Base-by-base conservation (phyloP, 2,329 filamentous ascomycete genomes). In the Fusarium dlaminii region DNA sequence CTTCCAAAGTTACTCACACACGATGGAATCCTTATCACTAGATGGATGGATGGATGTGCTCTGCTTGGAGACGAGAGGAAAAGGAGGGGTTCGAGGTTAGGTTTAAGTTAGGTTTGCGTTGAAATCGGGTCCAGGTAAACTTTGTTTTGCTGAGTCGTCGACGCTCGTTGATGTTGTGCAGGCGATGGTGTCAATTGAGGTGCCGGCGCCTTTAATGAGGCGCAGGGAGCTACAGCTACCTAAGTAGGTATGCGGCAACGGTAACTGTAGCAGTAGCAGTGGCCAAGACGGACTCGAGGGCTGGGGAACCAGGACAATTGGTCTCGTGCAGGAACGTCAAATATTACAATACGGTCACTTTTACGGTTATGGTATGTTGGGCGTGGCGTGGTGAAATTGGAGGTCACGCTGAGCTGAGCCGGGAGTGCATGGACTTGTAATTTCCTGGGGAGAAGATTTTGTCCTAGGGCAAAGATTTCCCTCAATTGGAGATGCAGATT, bases 341-440 rank as follows among this genome's bases (percentile, higher is more conserved):
- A 43, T 51, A 59, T 57, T 71, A 49, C 62, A 52, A 71, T 66
- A 73, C 56, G 66, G 49, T 74, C 58, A 61, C 67, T 65, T 57
- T 74, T 49, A 55, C 34, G 34, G 34, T 29, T 55, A 68, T 71
- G 66, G 71, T 66, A 75, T 75, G 72, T 68, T 66, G 49, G 48
- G 54, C 42, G 58, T 75, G 72, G 68, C 65, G 68, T 75, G 72
- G 62, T 74, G 71, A 63, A 56, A 48, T 58, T 46, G 27, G 30
- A 63, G 72, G 72, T 75, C 72, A 74, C 68, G 57, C 62, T 74
- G 72, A 48, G 51, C 68, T 55, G 67, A 54, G 51, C 67, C 67
- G 34, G 59, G 59, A 48, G 71, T 45, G 72, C 71, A 69, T 72
- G 63, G 72, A 60, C 71, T 70, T 63, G 71, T 68, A 74, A 74